Percentiles rank a stretch among this genome's conserved stretches.
These are phyloP conservation scores for Crithidia brevicula DNA, from an alignment of 208 protist genomes.

Conservation along the genomic window DNA sequence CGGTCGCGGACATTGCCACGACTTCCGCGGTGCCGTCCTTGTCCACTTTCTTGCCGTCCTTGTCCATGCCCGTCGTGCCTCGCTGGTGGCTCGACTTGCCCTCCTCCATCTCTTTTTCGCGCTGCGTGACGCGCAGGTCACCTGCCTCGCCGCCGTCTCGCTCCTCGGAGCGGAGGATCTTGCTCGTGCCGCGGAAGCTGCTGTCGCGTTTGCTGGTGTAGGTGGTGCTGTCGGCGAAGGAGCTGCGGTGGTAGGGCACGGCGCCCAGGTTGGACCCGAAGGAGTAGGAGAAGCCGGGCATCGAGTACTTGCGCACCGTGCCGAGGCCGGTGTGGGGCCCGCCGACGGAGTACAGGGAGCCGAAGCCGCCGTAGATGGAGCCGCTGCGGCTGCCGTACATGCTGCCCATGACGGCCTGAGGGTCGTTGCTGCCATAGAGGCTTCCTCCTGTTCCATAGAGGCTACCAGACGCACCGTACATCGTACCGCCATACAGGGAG, in stretches of 20 bases:
- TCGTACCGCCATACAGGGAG: conserved; percentile 46
- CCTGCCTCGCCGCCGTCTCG: neutral
- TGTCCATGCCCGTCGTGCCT: conserved; percentile 18
- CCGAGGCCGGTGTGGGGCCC: conserved; percentile 41
- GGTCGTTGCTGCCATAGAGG: conserved; percentile 41
- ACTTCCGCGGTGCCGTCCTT: neutral
- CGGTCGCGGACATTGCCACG: neutral
- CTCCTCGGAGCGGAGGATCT: conserved; percentile 7
- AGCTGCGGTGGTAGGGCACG: conserved; percentile 15
- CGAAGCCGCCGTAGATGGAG: conserved; percentile 33
- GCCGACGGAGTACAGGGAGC: conserved; percentile 43
- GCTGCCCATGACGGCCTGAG: conserved; percentile 39
- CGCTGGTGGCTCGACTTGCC: neutral
- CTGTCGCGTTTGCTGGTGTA: conserved; percentile 2
- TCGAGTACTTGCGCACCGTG: conserved; percentile 41
- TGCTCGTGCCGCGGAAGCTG: conserved; percentile 32
- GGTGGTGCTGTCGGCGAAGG: conserved; percentile 11
- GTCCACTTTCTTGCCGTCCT: conserved; percentile 11
- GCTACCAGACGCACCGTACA: conserved; percentile 42
- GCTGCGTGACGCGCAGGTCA: conserved; percentile 10
- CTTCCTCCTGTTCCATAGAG: conserved; percentile 49
- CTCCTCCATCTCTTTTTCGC: conserved; percentile 7
- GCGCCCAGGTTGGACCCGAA: conserved; percentile 36
- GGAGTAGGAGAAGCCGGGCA: conserved; percentile 50
- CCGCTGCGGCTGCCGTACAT: conserved; percentile 47